A percentile compares a stretch with the other conserved stretches of the same genome.
These are phyloP conservation scores for Talaromyces sp. DNA, from an alignment of 2,329 filamentous ascomycete species.

Conservation along the genomic window DNA sequence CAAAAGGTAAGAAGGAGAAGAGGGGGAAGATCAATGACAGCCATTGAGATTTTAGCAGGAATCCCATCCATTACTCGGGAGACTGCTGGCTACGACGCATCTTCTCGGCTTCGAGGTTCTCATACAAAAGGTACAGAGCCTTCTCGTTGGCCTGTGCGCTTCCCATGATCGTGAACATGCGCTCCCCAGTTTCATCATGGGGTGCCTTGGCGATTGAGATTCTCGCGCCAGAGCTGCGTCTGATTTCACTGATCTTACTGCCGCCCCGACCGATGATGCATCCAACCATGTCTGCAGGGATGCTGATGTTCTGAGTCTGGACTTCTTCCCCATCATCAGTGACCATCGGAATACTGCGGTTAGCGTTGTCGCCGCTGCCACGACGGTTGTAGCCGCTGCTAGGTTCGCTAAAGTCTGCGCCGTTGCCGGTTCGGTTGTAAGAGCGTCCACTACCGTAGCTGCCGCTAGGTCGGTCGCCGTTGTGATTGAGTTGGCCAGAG, in stretches of 20 bases:
- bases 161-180: constrained; percentile 99
- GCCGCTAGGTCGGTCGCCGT: constrained; percentile 34
- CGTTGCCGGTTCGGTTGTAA: constrained; percentile 91
- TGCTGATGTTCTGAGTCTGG: constrained; percentile 99
- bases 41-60: not conserved
- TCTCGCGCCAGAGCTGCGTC: constrained; percentile 90
- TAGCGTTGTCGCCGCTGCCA: constrained; percentile 76
- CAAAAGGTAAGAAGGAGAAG: not conserved
- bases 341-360: constrained; percentile 78
- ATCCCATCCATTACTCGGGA: constrained; percentile 46
- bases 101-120: constrained; percentile 99
- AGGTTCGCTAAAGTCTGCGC: constrained; percentile 92
- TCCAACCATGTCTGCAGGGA: constrained; percentile 98
- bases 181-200: constrained; percentile 94
- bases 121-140: constrained; percentile 91
- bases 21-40: constrained; percentile 2
- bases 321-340: constrained; percentile 94
- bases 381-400: constrained; percentile 70
- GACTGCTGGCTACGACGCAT: constrained; percentile 86
- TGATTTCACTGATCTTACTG: constrained; percentile 97
- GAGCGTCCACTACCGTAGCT: constrained; percentile 58
- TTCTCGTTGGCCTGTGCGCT: constrained; percentile 91
- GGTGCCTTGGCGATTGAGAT: constrained; percentile 98
- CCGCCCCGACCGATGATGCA: constrained; percentile 96
- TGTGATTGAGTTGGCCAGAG: constrained; percentile 53